Percentiles rank a stretch among this genome's conserved stretches.
Conservation (phyloP, 495 filamentous ascomycete genomes). For the Aspergillus bertholletiae region DNA sequence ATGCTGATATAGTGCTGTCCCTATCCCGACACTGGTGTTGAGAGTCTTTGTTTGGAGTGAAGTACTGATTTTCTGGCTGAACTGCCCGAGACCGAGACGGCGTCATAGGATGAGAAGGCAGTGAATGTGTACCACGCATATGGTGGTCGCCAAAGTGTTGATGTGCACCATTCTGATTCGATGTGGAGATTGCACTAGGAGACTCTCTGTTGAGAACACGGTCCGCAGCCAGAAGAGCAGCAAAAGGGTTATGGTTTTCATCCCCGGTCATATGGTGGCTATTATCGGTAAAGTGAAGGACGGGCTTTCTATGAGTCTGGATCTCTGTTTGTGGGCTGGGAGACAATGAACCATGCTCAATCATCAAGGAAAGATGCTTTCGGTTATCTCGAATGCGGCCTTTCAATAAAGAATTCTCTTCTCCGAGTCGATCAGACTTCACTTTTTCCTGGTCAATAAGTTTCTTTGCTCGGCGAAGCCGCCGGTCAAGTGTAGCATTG, state of each 20-base stretch:
- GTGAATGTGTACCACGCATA: conserved; percentile 64
- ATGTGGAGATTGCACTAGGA: conserved; percentile 64
- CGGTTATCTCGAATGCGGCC: conserved; percentile 85
- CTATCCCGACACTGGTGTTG: conserved; percentile 56
- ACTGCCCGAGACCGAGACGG: conserved; percentile 49
- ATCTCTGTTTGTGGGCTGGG: conserved; percentile 41
- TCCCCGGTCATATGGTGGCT: conserved; percentile 35
- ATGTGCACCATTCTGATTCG: conserved; percentile 38
- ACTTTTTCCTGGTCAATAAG: conserved; percentile 67
- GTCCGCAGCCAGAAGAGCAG: conserved; percentile 68
- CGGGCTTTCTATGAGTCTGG: conserved; percentile 42
- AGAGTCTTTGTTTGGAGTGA: conserved; percentile 56
- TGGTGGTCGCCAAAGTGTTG: conserved; percentile 54
- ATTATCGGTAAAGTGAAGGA: conserved; percentile 43
- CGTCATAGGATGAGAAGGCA: conserved; percentile 79
- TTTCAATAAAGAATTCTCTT: conserved; percentile 72
- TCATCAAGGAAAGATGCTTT: conserved; percentile 70
- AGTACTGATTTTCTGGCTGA: conserved; percentile 46
- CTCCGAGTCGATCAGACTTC: conserved; percentile 43
- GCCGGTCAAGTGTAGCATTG: conserved; percentile 58
- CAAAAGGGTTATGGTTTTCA: conserved; percentile 58
- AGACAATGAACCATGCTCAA: conserved; percentile 50
- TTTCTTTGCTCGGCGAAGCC: conserved; percentile 69
- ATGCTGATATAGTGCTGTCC: conserved; percentile 86
- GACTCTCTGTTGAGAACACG: conserved; percentile 72